Evolutionary conservation across 2,329 filamentous ascomycete genomes (phyloP), one percentile per base, ranked within the genome.

Genomic region (Neonectria magnoliae): DNA sequence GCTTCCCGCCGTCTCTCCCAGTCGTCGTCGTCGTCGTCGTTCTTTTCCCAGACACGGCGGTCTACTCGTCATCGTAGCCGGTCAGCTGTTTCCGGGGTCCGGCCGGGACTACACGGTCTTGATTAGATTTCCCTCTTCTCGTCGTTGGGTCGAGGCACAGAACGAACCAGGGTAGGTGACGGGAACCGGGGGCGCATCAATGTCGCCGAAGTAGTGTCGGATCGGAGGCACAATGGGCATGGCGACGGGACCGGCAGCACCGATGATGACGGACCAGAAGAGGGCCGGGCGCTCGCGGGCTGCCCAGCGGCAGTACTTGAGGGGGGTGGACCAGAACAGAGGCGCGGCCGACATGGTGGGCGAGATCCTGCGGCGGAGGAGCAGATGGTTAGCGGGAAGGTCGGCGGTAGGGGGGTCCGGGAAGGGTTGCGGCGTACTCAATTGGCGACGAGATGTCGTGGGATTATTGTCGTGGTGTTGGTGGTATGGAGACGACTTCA

Each of bases 161-260:
- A 60, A 87, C 93, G 79, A 88, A 98, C 95, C 88, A 65, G 96
- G 96, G 85, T 98, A 99, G 78, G 94, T 97, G 80, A 94, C 82
- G 33, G 96, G 96, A 69, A 98, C 90, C 62, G 85, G 87, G 68
- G 88, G 83, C 68, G 91, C 87, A 73, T 90, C 87, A 72, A 89
- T 82, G 78, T 97, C 93, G 73, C 94, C 94, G 62, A 97, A 80
- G 68, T 83, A 84, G 67, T 84, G 82, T 78, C 94, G 85, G 72
- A 97, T 83, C 52, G 93, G 91, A 47, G 94, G 94, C 1, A 93
- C 90, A 61, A 87, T 84, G 64, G 91, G 79, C 68, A 97, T 83
- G 62, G 88, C 82, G 62, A 92, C 80, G 38, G 95, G 96, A 11
- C 94, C 94, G 60, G 88, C 75, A 69, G 81, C 83, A 72, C 93